Evolutionary conservation across 2,329 filamentous ascomycete species (phyloP), one percentile per base, ranked within the genome.

Genomic region (Colletotrichum sp.): DNA sequence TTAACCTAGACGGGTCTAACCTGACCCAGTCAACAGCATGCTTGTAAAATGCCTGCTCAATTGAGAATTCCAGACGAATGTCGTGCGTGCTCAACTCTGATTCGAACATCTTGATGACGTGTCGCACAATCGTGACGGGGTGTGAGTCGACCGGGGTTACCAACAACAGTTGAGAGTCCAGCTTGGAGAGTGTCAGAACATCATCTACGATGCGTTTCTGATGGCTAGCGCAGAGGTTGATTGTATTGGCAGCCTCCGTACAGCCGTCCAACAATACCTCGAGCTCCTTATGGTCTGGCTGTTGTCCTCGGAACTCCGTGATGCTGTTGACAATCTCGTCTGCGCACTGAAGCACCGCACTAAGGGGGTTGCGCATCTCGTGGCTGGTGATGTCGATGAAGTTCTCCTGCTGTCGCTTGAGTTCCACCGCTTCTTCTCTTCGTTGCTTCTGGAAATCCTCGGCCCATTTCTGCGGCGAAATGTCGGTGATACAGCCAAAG

Each of bases 401-500:
- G 78, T 94, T 94, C 79, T 92, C 91, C 78, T 92, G 90, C 77
- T 94, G 92, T 28, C 91, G 88, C 83, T 97, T 97, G 76, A 96
- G 88, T 82, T 96, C 94, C 3, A 96, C 91, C 0, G 95, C 95
- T 82, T 97, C 95, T 80, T 96, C 91, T 80, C 94, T 93, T 74
- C 94, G 92, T 60, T 93, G 90, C 79, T 91, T 95, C 83, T 98
- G 94, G 39, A 95, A 92, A 63, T 93, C 92, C 83, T 98, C 95
- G 2, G 95, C 95, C 88, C 93, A 93, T 82, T 98, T 98, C 82
- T 97, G 94, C 70, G 94, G 91, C 22, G 94, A 95, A 78, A 98
- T 98, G 80, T 98, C 95, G 0, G 95, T 96, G 68, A 98, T 93
- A 80, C 93, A 94, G 68, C 94, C 94, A 79, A 96, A 96, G 4